Conservation (phyloP, 768 basidiomycete genomes). For the Rhizopogon salebrosus region DNA sequence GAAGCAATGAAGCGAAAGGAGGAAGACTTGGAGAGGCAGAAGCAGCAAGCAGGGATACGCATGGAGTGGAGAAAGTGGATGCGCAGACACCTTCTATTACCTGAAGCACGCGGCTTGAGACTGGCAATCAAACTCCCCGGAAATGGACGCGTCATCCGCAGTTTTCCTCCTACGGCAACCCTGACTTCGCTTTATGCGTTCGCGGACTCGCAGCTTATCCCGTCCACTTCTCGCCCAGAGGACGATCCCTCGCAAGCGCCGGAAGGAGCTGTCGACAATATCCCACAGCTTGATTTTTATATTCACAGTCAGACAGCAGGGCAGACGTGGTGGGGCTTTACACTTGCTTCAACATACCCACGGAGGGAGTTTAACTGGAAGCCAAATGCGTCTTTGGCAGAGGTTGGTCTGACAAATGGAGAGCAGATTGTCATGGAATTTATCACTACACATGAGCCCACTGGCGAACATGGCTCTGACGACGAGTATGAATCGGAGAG, state of each 20-base stretch:
- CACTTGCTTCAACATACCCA: conserved; percentile 65
- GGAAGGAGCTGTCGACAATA: conserved; percentile 26
- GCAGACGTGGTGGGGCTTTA: conserved; percentile 70
- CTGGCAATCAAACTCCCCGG: conserved; percentile 51
- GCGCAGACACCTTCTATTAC: conserved; percentile 40
- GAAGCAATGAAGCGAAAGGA: conserved; percentile 32
- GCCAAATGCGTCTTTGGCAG: conserved; percentile 32
- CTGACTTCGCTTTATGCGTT: conserved; percentile 68
- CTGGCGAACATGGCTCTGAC: conserved; percentile 31
- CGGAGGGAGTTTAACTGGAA: conserved; percentile 55
- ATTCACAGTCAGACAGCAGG: conserved; percentile 23
- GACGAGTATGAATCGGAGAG: conserved; percentile 57
- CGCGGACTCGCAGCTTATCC: conserved; percentile 59
- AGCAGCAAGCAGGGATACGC: conserved; percentile 30
- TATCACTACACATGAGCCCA: conserved; percentile 11
- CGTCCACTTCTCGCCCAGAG: conserved; percentile 29
- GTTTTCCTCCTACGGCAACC: conserved; percentile 44
- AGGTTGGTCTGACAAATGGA: conserved; percentile 45
- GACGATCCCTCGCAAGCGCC: conserved; percentile 42
- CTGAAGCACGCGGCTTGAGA: conserved; percentile 29
- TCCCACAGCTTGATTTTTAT: conserved; percentile 31
- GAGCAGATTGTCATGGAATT: conserved; percentile 66
- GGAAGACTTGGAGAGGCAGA: conserved; percentile 33
- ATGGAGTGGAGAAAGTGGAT: conserved; percentile 60
- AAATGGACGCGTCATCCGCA: conserved; percentile 54